Evolutionary conservation across 2,329 filamentous ascomycete species (phyloP).

Genomic region (Penicillium sp.): DNA sequence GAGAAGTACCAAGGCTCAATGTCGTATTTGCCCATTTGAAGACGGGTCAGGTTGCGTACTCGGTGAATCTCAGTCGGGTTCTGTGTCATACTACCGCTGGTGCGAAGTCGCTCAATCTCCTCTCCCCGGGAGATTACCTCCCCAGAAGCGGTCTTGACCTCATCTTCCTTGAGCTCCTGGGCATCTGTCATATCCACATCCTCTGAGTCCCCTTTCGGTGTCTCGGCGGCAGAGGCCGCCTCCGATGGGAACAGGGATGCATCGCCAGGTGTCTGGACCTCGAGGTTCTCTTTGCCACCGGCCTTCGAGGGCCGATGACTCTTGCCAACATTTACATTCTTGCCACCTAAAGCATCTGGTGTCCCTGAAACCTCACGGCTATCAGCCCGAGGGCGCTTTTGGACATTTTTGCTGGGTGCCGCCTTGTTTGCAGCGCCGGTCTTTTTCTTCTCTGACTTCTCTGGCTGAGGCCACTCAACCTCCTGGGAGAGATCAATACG

Average conservation of each 20-base stretch:
- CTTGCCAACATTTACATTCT: slow-evolving; percentile 50
- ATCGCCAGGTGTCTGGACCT: slow-evolving; percentile 42
- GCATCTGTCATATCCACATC: slow-evolving; percentile 48
- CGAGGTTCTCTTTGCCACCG: slow-evolving; percentile 62
- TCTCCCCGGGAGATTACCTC: slow-evolving; percentile 66
- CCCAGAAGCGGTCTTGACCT: slow-evolving; percentile 32
- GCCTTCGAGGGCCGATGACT: slow-evolving; percentile 54
- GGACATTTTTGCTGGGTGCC: slow-evolving; percentile 59
- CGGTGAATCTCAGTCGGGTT: slow-evolving; percentile 96
- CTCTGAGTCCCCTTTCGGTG: slow-evolving; percentile 37
- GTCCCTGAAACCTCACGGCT: slow-evolving; percentile 59
- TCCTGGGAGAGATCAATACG: slow-evolving; percentile 86
- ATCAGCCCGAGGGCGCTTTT: slow-evolving; percentile 47
- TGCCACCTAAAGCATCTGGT: slow-evolving; percentile 51
- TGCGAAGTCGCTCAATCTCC: slow-evolving; percentile 94
- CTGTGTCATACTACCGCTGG: slow-evolving; percentile 96
- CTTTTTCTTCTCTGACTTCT: slow-evolving; percentile 86
- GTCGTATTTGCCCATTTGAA: slow-evolving; percentile 90
- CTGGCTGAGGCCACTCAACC: slow-evolving; percentile 93
- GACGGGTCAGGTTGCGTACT: slow-evolving; percentile 88
- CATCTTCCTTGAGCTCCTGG: slow-evolving; percentile 40
- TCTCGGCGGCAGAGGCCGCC: slow-evolving; percentile 39
- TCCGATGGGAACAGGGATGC: slow-evolving; percentile 36
- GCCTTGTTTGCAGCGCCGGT: slow-evolving; percentile 57
- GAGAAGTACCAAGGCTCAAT: slow-evolving; percentile 99